Evolutionary conservation across 1,284 basidiomycete genomes (phyloP).

Genomic region (Ganoderma leucocontextum): DNA sequence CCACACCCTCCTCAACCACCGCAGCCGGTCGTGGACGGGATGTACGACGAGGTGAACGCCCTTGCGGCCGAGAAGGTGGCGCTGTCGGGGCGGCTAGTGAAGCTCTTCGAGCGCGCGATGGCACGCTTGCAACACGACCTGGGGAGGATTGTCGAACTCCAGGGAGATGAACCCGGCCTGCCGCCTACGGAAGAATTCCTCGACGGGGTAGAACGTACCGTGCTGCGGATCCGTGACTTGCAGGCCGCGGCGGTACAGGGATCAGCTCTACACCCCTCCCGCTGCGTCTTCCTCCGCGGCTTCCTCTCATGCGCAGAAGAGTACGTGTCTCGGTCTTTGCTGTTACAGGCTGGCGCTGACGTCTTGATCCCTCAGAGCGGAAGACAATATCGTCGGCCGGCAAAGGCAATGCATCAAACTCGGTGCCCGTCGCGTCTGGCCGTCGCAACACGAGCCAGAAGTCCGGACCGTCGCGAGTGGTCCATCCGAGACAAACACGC

Average conservation of each 20-base stretch:
- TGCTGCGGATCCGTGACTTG: slow-evolving; percentile 55
- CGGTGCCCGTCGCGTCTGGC: slow-evolving; percentile 36
- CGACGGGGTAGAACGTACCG: slow-evolving; percentile 48
- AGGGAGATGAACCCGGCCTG: slow-evolving; percentile 57
- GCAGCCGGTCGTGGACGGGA: slow-evolving; percentile 56
- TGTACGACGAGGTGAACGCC: slow-evolving; percentile 60
- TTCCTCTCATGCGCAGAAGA: slow-evolving; percentile 39
- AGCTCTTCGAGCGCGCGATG: slow-evolving; percentile 58
- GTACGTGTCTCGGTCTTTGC: slow-evolving; percentile 32
- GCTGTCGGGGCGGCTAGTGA: slow-evolving; percentile 61
- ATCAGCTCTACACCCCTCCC: neutral
- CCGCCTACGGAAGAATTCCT: slow-evolving; percentile 34
- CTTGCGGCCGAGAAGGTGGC: slow-evolving; percentile 63
- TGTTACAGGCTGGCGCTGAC: neutral
- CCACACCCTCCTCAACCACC: slow-evolving; percentile 39
- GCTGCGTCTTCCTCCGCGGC: neutral
- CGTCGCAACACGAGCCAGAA: slow-evolving; percentile 1
- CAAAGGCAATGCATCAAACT: slow-evolving; percentile 46
- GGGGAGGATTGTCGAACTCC: slow-evolving; percentile 58
- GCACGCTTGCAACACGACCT: slow-evolving; percentile 66
- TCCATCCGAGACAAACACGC: slow-evolving; percentile 44
- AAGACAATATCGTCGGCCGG: slow-evolving; percentile 35
- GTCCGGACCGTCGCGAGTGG: neutral
- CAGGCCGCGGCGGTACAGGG: slow-evolving; percentile 48
- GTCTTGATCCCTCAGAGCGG: neutral